Evolutionary conservation across 2,329 filamentous ascomycete genomes (phyloP).

Genomic region (Epichloe brachyelytri): DNA sequence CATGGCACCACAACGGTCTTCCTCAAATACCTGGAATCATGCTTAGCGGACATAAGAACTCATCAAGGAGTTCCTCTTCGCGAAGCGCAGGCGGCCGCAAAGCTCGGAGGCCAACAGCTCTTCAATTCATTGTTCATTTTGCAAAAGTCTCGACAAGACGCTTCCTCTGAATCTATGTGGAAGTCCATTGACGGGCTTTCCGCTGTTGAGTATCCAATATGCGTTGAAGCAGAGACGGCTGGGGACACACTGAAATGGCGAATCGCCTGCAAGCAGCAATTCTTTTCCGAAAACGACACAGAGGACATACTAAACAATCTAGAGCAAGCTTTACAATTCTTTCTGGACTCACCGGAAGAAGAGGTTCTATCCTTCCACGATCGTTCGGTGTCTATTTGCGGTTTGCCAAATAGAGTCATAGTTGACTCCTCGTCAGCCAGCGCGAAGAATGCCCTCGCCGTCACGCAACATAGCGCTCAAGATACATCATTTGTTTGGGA

Average conservation of each 20-base stretch:
- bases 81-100: constrained; percentile 40
- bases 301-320: constrained; percentile 42
- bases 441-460: background rate
- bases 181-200: constrained; percentile 50
- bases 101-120: constrained; percentile 23
- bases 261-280: constrained; percentile 50
- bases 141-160: constrained; percentile 24
- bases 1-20: constrained; percentile 55
- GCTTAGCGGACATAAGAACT: constrained; percentile 50
- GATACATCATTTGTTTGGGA: constrained; percentile 19
- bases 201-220: constrained; percentile 68
- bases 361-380: constrained; percentile 42
- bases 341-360: constrained; percentile 36
- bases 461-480: background rate
- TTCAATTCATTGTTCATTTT: constrained; percentile 47
- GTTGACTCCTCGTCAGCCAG: background rate
- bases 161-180: constrained; percentile 30
- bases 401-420: constrained; percentile 28
- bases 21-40: constrained; percentile 61
- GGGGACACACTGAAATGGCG: constrained; percentile 51
- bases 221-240: constrained; percentile 62
- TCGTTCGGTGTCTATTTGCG: constrained; percentile 49
- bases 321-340: constrained; percentile 42
- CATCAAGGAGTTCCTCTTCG: constrained; percentile 69
- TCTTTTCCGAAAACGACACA: constrained; percentile 33